Percentiles rank a stretch among this genome's conserved stretches.
Evolutionary conservation across 768 basidiomycete species (phyloP).

Genomic region (Chiua virens): DNA sequence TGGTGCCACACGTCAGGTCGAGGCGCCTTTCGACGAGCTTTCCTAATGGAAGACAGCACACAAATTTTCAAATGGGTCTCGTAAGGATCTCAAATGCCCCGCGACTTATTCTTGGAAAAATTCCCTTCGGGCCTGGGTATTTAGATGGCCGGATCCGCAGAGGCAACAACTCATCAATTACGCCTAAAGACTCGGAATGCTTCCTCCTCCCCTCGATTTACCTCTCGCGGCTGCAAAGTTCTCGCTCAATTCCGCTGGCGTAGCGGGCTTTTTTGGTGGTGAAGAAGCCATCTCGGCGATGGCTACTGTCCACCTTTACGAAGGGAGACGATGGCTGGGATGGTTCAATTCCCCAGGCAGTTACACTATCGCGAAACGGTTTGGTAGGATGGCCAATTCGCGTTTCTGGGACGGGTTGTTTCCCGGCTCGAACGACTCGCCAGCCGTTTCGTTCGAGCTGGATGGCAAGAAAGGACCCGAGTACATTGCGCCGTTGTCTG

Average conservation of each 20-base stretch:
- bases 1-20: background rate
- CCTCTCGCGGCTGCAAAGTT: slow-evolving; percentile 14
- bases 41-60: background rate
- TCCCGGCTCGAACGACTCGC: slow-evolving; percentile 28
- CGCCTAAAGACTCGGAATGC: background rate
- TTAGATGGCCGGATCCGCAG: background rate
- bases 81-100: background rate
- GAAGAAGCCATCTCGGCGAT: slow-evolving; percentile 39
- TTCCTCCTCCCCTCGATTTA: slow-evolving; percentile 9
- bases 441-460: slow-evolving; percentile 27
- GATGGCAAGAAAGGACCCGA: slow-evolving; percentile 30
- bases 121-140: background rate
- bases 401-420: slow-evolving; percentile 35
- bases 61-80: background rate
- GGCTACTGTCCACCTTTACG: slow-evolving; percentile 31
- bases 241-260: slow-evolving; percentile 29
- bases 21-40: background rate
- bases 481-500: slow-evolving; percentile 31
- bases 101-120: background rate
- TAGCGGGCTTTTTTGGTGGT: too few relatives aligned
- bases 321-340: slow-evolving; percentile 33
- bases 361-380: slow-evolving; percentile 32
- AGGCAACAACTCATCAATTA: background rate
- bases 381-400: slow-evolving; percentile 30
- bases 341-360: slow-evolving; percentile 39